These are phyloP conservation scores for Penicillium taxi DNA, from an alignment of 495 filamentous ascomycete genomes.

Conservation along the genomic window DNA sequence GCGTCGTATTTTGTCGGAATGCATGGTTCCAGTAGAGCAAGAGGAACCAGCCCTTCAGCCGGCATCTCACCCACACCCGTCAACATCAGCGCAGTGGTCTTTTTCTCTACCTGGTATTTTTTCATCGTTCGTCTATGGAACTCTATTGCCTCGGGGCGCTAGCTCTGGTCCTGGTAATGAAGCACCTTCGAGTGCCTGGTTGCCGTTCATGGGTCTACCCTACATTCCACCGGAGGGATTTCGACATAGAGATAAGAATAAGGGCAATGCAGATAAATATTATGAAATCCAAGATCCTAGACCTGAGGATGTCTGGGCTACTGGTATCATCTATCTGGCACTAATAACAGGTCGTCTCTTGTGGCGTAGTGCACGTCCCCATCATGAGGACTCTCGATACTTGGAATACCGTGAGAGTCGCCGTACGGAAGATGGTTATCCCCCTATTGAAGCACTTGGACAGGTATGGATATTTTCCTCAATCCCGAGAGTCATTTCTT, in stretches of 20 bases:
- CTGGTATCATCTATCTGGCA: conserved; percentile 92
- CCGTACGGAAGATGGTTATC: conserved; percentile 75
- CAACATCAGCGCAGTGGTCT: conserved; percentile 7
- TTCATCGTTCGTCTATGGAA: background rate
- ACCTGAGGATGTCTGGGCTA: conserved; percentile 91
- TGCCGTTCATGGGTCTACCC: conserved; percentile 13
- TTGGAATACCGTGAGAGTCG: conserved; percentile 75
- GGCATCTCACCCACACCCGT: conserved; percentile 1
- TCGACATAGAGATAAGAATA: background rate
- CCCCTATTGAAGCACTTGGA: conserved; percentile 82
- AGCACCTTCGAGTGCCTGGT: conserved; percentile 6
- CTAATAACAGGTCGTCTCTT: conserved; percentile 85
- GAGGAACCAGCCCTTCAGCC: conserved; percentile 4
- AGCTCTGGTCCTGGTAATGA: conserved; percentile 1
- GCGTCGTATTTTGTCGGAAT: conserved; percentile 13
- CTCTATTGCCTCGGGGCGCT: background rate
- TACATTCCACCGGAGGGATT: conserved; percentile 18
- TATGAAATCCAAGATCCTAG: conserved; percentile 72
- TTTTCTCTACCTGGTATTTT: conserved; percentile 12
- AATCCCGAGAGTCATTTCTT: background rate
- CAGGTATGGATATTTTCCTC: conserved; percentile 44
- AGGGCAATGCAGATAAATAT: conserved; percentile 64
- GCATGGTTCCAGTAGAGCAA: background rate
- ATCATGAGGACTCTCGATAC: conserved; percentile 79
- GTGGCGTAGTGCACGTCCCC: conserved; percentile 79